Percentiles rank a stretch among this genome's conserved stretches.
Conservation (phyloP, 192 early-diverging fungal genomes). For the Glomus cerebriforme region DNA sequence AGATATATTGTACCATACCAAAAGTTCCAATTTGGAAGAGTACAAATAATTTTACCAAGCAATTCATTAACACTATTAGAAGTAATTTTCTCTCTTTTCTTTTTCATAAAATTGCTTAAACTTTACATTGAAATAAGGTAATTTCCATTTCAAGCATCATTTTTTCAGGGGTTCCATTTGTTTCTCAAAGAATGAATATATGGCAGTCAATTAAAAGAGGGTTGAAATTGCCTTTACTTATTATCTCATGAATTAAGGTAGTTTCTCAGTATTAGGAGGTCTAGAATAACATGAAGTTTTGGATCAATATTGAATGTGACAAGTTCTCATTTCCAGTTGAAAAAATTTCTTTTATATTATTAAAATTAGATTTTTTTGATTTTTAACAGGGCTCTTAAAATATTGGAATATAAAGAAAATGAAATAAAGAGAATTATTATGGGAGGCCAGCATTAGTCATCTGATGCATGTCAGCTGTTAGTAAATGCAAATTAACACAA, state of each 20-base stretch:
- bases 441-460: no score
- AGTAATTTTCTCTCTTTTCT: neutral
- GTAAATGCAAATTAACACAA: no score
- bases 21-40: neutral
- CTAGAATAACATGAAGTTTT: slow-evolving; percentile 16
- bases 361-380: no score
- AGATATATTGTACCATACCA: neutral
- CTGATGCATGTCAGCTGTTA: no score
- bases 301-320: neutral
- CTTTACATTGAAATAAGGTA: no score
- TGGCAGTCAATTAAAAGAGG: slow-evolving; percentile 14
- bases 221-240: slow-evolving; percentile 23
- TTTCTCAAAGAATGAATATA: slow-evolving; percentile 5
- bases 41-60: neutral
- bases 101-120: no score
- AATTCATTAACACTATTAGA: neutral
- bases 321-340: slow-evolving; percentile 23
- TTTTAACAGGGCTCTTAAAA: no score
- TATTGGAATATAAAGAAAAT: no score
- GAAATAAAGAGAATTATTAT: no score
- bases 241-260: neutral
- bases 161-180: neutral
- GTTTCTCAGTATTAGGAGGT: slow-evolving; percentile 23
- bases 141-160: no score
- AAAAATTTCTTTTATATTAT: neutral